Evolutionary conservation across 768 basidiomycete species (phyloP), one percentile per base, ranked within the genome.

Genomic region (Phylloporus arenicola): DNA sequence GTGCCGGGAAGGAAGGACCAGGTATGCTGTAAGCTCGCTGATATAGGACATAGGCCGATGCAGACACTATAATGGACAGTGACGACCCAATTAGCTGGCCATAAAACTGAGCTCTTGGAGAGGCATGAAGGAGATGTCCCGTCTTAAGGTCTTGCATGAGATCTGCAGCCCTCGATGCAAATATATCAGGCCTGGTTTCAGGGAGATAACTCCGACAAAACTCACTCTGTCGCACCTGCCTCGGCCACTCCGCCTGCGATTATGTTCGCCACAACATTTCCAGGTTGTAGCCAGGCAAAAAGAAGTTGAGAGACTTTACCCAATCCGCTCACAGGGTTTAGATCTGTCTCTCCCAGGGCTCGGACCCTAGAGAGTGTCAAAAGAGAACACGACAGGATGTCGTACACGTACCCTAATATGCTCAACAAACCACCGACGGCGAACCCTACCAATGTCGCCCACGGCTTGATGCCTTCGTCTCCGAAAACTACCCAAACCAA

Each of bases 101-200:
- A 59, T 84, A 94, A 65, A 97, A 96, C 63, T 95, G 95, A 2
- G 92, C 91, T 59, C 91, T 77, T 42, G 95, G 95, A 20, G 92
- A 94, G 9, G 93, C 93, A 55, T 78, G 80, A 48, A 91, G 80
- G n/a, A 98, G 73, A 67, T 96, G 91, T 0, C 95, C 95, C 3
- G 95, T 96, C 72, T 98, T 98, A 52, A 98, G 73, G 68, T 98
- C 95, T 72, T 98, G 95, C 95, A 98, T 97, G 9, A 97, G 80
- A 64, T 98, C 95, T 14, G 93, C 95, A 7, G 94, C 92, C 67
- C 90, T 93, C 56, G 6, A 40, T 22, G 39, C 30, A 31, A 43
- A 4, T 2, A 33, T 20, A 48, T 58, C 44, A 52, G 12, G 51
- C 22, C 8, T 24, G 14, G 41, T 19, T 11, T 25, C 17, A 22